Percentiles rank a stretch among this genome's conserved stretches.
Conservation (phyloP, 2,329 filamentous ascomycete genomes). For the Chaetomium globosum region DNA sequence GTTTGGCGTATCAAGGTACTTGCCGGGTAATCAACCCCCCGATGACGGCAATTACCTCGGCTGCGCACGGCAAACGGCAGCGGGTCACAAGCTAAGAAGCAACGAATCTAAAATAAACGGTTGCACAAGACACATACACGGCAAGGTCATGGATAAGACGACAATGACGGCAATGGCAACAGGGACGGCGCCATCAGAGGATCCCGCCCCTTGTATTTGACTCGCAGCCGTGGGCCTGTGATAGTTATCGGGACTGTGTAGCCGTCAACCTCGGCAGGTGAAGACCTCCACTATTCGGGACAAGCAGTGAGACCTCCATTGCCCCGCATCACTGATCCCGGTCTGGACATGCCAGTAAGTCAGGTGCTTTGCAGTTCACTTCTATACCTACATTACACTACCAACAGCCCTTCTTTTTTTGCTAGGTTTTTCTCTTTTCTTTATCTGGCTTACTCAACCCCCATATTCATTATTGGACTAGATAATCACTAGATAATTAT, state of each 20-base stretch:
- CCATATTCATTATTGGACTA: too few species aligned
- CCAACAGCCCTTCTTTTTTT: not conserved
- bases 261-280: constrained; percentile 36
- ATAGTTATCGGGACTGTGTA: constrained; percentile 28
- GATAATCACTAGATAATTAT: too few species aligned
- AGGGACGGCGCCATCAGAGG: constrained; percentile 10
- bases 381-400: not conserved
- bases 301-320: constrained; percentile 24
- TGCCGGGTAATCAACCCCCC: constrained; percentile 29
- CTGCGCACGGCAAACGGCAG: not conserved
- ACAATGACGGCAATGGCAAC: constrained; percentile 16
- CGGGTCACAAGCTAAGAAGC: not conserved
- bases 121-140: not conserved
- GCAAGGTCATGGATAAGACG: not conserved
- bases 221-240: constrained; percentile 27
- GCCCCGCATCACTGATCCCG: constrained; percentile 24
- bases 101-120: not conserved
- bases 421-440: too few species aligned
- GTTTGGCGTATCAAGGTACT: constrained; percentile 6
- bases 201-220: constrained; percentile 20
- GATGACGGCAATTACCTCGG: constrained; percentile 31
- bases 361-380: too few species aligned
- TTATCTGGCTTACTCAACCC: too few species aligned
- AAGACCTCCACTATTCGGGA: constrained; percentile 18
- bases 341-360: not conserved